phyloP scores from a whole-genome alignment of 2,329 filamentous ascomycete species.

The Graphiopsis chlorocephala region DNA sequence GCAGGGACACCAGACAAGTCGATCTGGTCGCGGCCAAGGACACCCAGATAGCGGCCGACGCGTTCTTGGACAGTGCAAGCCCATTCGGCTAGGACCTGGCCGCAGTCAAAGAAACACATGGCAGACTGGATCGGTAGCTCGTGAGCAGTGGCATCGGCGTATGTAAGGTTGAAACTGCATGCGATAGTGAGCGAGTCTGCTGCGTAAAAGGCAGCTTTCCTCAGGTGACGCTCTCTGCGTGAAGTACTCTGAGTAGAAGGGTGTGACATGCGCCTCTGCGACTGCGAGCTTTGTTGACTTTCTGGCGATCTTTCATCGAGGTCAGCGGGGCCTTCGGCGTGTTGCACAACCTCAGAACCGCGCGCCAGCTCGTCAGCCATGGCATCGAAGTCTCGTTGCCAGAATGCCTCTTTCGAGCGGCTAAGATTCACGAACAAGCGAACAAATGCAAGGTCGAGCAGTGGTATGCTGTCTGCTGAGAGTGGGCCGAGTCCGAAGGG shows the following conservation, averaged over 20 bases:
- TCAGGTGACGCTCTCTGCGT: constrained; percentile 79
- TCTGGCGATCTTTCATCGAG: constrained; percentile 4
- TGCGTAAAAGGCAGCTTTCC: constrained; percentile 93
- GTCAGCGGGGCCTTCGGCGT: constrained; percentile 52
- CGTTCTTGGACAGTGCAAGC: constrained; percentile 88
- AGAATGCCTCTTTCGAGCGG: constrained; percentile 86
- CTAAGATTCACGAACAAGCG: constrained; percentile 91
- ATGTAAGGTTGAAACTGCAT: constrained; percentile 79
- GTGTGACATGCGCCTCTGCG: constrained; percentile 19
- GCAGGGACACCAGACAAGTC: constrained; percentile 78
- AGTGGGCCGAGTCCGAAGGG: constrained; percentile 78
- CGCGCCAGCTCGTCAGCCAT: constrained; percentile 84
- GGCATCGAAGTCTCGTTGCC: constrained; percentile 88
- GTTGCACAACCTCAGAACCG: constrained; percentile 71
- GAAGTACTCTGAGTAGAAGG: constrained; percentile 50
- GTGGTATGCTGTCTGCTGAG: constrained; percentile 84
- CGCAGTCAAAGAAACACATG: constrained; percentile 90
- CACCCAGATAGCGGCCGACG: constrained; percentile 82
- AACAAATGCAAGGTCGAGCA: constrained; percentile 89
- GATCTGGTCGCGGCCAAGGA: constrained; percentile 78
- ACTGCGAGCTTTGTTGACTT: constrained; percentile 14
- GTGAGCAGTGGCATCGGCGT: constrained; percentile 76
- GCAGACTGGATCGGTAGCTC: constrained; percentile 88
- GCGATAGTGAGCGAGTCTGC: constrained; percentile 88
- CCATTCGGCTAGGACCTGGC: constrained; percentile 93